Percentiles rank a stretch among this genome's conserved stretches.
Conservation (phyloP, 306 rosid genomes). For the Begonia fuchsioides region DNA sequence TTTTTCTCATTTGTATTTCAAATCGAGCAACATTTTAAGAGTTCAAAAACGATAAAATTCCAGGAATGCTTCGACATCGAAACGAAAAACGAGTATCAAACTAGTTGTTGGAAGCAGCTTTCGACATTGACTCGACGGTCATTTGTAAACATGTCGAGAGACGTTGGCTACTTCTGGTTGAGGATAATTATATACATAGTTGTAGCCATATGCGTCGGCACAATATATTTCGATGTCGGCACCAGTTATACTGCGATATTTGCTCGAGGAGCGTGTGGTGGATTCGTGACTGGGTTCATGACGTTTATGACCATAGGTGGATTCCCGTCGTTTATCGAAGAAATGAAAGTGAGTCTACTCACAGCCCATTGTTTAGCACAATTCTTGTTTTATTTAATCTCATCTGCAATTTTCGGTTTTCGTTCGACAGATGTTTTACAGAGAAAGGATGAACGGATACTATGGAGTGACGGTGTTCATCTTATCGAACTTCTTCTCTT, state of each 20-base stretch:
- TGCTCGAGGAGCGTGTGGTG: conserved; percentile 95
- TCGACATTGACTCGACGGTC: conserved; percentile 63
- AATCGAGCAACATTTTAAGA: conserved; percentile 1
- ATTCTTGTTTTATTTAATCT: no score
- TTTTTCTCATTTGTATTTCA: neutral
- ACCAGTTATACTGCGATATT: conserved; percentile 70
- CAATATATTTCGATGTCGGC: conserved; percentile 74
- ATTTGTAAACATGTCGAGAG: conserved; percentile 79
- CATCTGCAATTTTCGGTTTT: neutral
- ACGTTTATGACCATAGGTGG: conserved; percentile 99
- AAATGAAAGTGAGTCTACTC: conserved; percentile 59
- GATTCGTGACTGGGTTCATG: conserved; percentile 90
- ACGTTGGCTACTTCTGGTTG: conserved; percentile 91
- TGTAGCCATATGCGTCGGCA: conserved; percentile 90
- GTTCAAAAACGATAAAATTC: conserved; percentile 3
- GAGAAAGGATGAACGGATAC: conserved; percentile 78
- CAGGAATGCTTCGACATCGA: conserved; percentile 47
- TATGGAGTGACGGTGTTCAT: conserved; percentile 84
- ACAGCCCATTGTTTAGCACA: no score
- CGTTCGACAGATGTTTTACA: conserved; percentile 54
- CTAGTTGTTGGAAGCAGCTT: conserved; percentile 85
- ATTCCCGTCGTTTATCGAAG: conserved; percentile 87
- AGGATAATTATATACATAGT: conserved; percentile 73
- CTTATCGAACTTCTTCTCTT: conserved; percentile 69
- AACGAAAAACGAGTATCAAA: conserved; percentile 38